Evolutionary conservation across 352 stramenopile species (phyloP), one percentile per base, ranked within the genome.

Genomic region (Globisporangium acanthophoron): DNA sequence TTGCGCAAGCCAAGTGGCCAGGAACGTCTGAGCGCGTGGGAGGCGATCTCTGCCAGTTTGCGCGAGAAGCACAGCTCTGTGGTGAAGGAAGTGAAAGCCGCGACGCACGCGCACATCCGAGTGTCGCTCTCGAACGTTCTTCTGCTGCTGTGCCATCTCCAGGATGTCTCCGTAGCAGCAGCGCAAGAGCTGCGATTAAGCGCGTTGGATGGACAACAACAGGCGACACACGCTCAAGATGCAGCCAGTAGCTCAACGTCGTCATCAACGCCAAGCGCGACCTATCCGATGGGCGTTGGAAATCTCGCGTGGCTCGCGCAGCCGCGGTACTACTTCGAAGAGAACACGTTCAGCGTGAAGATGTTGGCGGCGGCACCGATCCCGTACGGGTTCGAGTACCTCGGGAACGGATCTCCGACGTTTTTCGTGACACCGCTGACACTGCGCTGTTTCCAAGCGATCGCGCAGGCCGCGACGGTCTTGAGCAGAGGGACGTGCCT

Each of bases 311-410:
- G 84, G 84, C 63, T 87, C 6, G 45, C 74, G 1, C 76, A 90
- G 57, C 79, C 83, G n/a, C 80, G 81, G 0, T 71, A 79, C 31
- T 87, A 87, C 56, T 90, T 85, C 43, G 69, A 89, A 21, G 69
- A 82, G 8, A 84, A 60, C 11, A 60, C 74, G 11, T 40, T 92
- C 11, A 71, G 63, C 31, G 51, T 92, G 11, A 74, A 74, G 20
- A 16, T 94, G 35, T 50, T 88, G 54, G 76, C 74, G 7, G 76
- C 74, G 4, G 54, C 73, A 0, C 59, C 65, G 29, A 56, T 92
- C 24, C 54, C 65, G 11, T 91, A 91, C 33, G 84, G 84, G 0
- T 82, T 88, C 37, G 84, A 93, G 56, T 93, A 91, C 41, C 52
- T 76, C 2, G 84, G 80, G 3, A 91, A 88, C 58, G 55, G 59